These are phyloP conservation scores for Albophoma yamanashiensis DNA, from an alignment of 2,329 filamentous ascomycete genomes.

Conservation along the genomic window DNA sequence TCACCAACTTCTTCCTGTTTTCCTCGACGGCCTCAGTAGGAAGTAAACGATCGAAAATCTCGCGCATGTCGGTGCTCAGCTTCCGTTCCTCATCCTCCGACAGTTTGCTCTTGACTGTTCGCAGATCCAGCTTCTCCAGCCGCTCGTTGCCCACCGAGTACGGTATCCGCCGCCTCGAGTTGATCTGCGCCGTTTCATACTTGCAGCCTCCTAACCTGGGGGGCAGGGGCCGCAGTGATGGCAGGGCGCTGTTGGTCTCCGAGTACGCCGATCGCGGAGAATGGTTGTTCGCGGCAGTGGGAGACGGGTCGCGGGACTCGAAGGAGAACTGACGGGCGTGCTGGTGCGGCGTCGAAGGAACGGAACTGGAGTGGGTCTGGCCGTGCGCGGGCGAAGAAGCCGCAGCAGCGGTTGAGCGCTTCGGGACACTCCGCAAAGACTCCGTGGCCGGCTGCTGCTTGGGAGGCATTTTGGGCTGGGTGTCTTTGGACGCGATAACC, in stretches of 20 bases:
- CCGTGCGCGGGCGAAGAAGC: conserved; percentile 13
- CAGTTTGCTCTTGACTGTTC: conserved; percentile 62
- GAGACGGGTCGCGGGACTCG: conserved; percentile 69
- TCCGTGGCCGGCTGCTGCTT: conserved; percentile 29
- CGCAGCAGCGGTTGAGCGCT: conserved; percentile 15
- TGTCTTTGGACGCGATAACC: conserved; percentile 50
- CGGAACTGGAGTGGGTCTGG: conserved; percentile 64
- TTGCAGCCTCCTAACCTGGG: conserved; percentile 57
- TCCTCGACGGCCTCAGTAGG: conserved; percentile 71
- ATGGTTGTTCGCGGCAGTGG: conserved; percentile 63
- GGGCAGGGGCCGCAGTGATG: conserved; percentile 55
- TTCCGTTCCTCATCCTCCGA: conserved; percentile 62
- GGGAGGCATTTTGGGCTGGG: conserved; percentile 36
- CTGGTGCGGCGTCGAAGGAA: conserved; percentile 88
- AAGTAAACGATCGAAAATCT: conserved; percentile 75
- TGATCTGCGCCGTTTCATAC: conserved; percentile 78
- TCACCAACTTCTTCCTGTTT: conserved; percentile 65
- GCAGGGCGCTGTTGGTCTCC: conserved; percentile 68
- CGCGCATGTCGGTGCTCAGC: conserved; percentile 72
- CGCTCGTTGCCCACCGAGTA: conserved; percentile 80
- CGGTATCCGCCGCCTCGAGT: conserved; percentile 76
- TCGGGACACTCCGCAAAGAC: conserved; percentile 17
- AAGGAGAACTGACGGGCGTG: conserved; percentile 74
- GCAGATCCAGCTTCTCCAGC: conserved; percentile 59
- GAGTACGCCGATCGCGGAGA: conserved; percentile 87